A percentile compares a stretch with the other conserved stretches of the same genome.
Conservation (phyloP, 2,329 filamentous ascomycete genomes). For the Sclerotinia spermophila region DNA sequence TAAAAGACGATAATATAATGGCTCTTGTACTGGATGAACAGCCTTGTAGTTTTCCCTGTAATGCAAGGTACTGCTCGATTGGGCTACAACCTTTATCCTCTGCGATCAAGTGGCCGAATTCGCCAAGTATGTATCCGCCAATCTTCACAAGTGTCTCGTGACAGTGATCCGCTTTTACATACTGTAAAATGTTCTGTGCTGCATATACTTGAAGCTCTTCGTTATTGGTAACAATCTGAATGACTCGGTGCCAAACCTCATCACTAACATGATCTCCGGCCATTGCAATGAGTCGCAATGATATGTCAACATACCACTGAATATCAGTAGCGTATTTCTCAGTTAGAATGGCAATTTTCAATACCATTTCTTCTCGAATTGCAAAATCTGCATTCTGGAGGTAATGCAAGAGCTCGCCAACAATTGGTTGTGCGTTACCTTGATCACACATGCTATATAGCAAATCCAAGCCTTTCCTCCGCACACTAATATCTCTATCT, state of each 20-base stretch:
- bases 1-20: slow-evolving; percentile 90
- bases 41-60: slow-evolving; percentile 84
- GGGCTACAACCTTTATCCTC: slow-evolving; percentile 90
- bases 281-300: slow-evolving; percentile 88
- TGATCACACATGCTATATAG: slow-evolving; percentile 99
- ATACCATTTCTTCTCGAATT: slow-evolving; percentile 97
- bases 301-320: slow-evolving; percentile 99
- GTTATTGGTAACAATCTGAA: slow-evolving; percentile 98
- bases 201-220: slow-evolving; percentile 97
- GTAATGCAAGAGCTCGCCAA: slow-evolving; percentile 89
- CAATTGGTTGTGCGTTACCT: slow-evolving; percentile 89
- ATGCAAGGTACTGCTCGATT: slow-evolving; percentile 92
- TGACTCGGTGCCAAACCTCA: slow-evolving; percentile 98
- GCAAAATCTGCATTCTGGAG: slow-evolving; percentile 96
- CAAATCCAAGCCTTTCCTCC: slow-evolving; percentile 89
- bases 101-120: slow-evolving; percentile 94
- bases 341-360: slow-evolving; percentile 97
- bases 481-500: slow-evolving; percentile 94
- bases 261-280: slow-evolving; percentile 98
- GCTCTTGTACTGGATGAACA: slow-evolving; percentile 87
- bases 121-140: slow-evolving; percentile 89
- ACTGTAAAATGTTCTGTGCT: slow-evolving; percentile 86
- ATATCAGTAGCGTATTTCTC: slow-evolving; percentile 98
- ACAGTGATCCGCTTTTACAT: slow-evolving; percentile 87
- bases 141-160: slow-evolving; percentile 98